Evolutionary conservation across 2,329 filamentous ascomycete species (phyloP).

Genomic region (Pestalotiopsis fici): DNA sequence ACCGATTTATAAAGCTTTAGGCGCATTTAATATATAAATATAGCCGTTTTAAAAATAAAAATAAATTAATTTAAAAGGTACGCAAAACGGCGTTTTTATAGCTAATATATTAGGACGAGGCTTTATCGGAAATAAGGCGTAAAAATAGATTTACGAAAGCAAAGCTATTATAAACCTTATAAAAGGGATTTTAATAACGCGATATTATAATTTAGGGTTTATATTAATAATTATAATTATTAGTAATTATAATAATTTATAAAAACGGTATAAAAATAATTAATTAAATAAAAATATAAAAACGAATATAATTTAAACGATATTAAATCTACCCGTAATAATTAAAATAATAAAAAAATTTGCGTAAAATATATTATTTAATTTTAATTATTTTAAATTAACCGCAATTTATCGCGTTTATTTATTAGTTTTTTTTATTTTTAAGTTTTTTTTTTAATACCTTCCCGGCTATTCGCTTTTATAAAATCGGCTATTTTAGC

Average conservation of each 20-base stretch:
- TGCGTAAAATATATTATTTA: neutral
- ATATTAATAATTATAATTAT: neutral
- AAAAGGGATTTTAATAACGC: neutral
- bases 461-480: neutral
- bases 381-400: neutral
- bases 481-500: neutral
- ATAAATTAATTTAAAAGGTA: neutral
- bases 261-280: neutral
- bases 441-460: neutral
- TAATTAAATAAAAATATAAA: neutral
- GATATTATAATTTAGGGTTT: neutral
- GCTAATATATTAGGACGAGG: neutral
- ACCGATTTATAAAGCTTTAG: neutral
- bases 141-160: neutral
- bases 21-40: neutral
- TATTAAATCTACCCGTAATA: neutral
- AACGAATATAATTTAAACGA: neutral
- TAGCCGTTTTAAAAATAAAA: neutral
- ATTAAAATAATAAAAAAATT: neutral
- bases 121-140: neutral
- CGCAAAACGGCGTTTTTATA: neutral
- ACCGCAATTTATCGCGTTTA: neutral
- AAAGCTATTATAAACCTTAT: neutral
- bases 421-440: neutral
- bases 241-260: neutral